Percentiles rank a stretch among this genome's conserved stretches.
These are phyloP conservation scores for Fusarium cyanostomum DNA, from an alignment of 2,329 filamentous ascomycete species.

Conservation along the genomic window DNA sequence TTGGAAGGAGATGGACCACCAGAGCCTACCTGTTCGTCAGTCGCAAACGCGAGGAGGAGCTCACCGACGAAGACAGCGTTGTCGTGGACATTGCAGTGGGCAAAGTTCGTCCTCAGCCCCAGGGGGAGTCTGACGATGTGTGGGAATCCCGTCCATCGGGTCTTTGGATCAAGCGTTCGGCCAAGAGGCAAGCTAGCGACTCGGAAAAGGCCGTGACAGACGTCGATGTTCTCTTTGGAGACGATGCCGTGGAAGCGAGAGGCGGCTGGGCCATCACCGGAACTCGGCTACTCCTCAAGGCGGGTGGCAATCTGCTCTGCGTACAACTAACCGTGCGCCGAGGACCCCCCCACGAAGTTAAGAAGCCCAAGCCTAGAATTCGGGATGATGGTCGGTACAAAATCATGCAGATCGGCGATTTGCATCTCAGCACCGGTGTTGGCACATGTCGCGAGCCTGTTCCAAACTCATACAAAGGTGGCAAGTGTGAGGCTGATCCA, in stretches of 20 bases:
- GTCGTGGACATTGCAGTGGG: conserved; percentile 82
- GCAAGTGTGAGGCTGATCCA: conserved; percentile 89
- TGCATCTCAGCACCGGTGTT: conserved; percentile 91
- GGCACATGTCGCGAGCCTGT: conserved; percentile 88
- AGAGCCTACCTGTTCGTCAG: conserved; percentile 85
- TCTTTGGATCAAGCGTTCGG: conserved; percentile 82
- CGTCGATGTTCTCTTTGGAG: conserved; percentile 87
- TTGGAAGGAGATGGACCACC: conserved; percentile 76
- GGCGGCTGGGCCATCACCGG: conserved; percentile 84
- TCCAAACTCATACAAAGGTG: conserved; percentile 75
- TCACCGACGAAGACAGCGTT: conserved; percentile 77
- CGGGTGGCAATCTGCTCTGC: conserved; percentile 68
- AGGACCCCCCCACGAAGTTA: conserved; percentile 70
- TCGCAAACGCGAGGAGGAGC: conserved; percentile 86
- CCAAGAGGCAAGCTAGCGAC: conserved; percentile 77
- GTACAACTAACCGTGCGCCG: conserved; percentile 82
- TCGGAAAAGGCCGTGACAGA: conserved; percentile 79
- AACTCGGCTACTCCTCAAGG: conserved; percentile 76
- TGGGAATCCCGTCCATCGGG: conserved; percentile 84
- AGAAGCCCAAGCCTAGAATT: conserved; percentile 80
- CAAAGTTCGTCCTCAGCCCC: conserved; percentile 70
- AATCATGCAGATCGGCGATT: conserved; percentile 94
- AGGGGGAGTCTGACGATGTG: conserved; percentile 61
- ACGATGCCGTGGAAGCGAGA: conserved; percentile 90
- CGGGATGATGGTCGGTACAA: conserved; percentile 94